phyloP scores from a whole-genome alignment of 805 yeast species.

The Lachancea lanzarotensis region DNA sequence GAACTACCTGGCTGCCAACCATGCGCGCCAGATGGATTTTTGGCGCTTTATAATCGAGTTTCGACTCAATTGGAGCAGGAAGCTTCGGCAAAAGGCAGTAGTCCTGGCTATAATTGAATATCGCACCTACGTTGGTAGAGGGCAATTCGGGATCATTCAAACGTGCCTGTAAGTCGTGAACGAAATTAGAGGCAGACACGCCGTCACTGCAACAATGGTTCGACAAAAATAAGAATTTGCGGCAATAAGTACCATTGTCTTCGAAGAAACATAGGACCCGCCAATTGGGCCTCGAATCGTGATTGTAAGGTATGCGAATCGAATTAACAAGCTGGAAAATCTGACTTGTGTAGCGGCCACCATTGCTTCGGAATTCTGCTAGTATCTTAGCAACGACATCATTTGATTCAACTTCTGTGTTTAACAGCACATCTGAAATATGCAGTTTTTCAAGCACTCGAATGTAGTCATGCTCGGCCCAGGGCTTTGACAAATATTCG shows the following conservation, averaged over 20 bases:
- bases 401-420: slow-evolving; percentile 17
- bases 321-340: slow-evolving; percentile 13
- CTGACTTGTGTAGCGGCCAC: slow-evolving; percentile 9
- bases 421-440: slow-evolving; percentile 19
- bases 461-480: slow-evolving; percentile 21
- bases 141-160: slow-evolving; percentile 5
- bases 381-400: slow-evolving; percentile 8
- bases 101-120: slow-evolving; percentile 16
- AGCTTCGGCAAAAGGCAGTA: slow-evolving; percentile 10
- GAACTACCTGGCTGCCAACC: slow-evolving; percentile 11
- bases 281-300: slow-evolving; percentile 20
- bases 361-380: slow-evolving; percentile 12
- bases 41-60: slow-evolving; percentile 17
- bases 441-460: slow-evolving; percentile 14
- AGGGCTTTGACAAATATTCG: slow-evolving; percentile 17
- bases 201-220: slow-evolving; percentile 27
- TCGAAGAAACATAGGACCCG: slow-evolving; percentile 18
- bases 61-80: slow-evolving; percentile 20
- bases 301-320: slow-evolving; percentile 16
- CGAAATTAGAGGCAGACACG: slow-evolving; percentile 17
- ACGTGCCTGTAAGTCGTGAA: slow-evolving; percentile 16
- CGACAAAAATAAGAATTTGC: slow-evolving; percentile 16
- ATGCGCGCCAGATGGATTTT: slow-evolving; percentile 12
- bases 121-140: background rate
- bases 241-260: background rate